Percentiles rank a stretch among this genome's conserved stretches.
Evolutionary conservation across 176 grass and related monocot species (phyloP).

Genomic region (Poa pratensis): DNA sequence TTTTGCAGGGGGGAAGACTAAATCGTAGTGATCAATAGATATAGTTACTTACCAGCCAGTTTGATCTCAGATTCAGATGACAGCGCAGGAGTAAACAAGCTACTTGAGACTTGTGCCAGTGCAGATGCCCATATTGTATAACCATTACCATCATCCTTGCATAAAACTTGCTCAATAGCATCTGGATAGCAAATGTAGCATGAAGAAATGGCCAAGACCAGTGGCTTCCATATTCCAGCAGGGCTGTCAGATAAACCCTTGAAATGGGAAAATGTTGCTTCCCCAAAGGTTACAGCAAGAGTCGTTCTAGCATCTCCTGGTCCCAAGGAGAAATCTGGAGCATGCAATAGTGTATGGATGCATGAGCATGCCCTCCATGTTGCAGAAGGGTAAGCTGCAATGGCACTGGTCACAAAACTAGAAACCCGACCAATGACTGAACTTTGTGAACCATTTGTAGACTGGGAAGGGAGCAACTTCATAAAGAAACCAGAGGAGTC

Average conservation of each 20-base stretch:
- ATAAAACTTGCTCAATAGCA: constrained; percentile 59
- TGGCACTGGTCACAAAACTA: constrained; percentile 68
- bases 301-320: constrained; percentile 47
- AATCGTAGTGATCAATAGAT: background rate
- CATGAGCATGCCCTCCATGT: constrained; percentile 82
- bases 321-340: constrained; percentile 56
- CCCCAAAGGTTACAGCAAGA: constrained; percentile 56
- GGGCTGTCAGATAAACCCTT: constrained; percentile 61
- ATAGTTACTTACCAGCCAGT: constrained; percentile 62
- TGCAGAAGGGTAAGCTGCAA: constrained; percentile 78
- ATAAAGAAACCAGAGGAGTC: constrained; percentile 55
- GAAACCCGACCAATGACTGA: constrained; percentile 70
- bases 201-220: constrained; percentile 71
- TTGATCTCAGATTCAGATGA: constrained; percentile 85
- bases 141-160: constrained; percentile 52
- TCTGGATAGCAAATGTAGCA: constrained; percentile 85
- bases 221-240: constrained; percentile 66
- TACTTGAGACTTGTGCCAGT: constrained; percentile 70
- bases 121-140: constrained; percentile 59
- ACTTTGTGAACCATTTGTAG: constrained; percentile 43
- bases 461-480: constrained; percentile 50
- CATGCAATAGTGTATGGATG: constrained; percentile 71
- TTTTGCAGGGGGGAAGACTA: background rate
- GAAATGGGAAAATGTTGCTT: constrained; percentile 59
- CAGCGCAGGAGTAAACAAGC: constrained; percentile 51